Base-by-base conservation (phyloP, 306 rosid genomes). In the Comarum palustre region DNA sequence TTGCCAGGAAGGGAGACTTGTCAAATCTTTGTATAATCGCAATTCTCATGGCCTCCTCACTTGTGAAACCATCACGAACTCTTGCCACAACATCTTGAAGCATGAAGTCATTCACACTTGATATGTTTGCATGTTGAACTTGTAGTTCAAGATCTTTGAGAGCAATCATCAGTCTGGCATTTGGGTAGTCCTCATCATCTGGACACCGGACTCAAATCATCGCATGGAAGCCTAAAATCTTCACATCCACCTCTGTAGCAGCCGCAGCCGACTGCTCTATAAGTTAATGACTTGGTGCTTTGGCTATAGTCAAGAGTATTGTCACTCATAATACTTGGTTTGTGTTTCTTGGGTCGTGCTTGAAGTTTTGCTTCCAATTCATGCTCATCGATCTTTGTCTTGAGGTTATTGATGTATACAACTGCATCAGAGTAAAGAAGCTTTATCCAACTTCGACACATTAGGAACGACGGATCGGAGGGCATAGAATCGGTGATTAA, bases 381-480 rank as follows among this genome's bases (percentile, higher is more conserved):
- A n/a, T n/a, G n/a, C 2, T 72, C 59, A 3, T 69, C 71, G 12
- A 81, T 41, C 58, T 70, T 87, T 45, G 68, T 71, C 76, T 85
- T 83, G 5, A 89, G 92, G n/a, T 80, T 78, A 1, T 78, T 85
- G 46, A 89, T 89, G 77, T 89, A 89, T 0, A 73, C 39, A 1
- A 84, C 85, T 0, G 96, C 96, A 36, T 87, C 96, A 0, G 88
- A 89, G 86, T 7, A 89, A 45, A 15, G 96, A 89, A 2, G 90
- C 92, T 45, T 89, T 89, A 84, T 89, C 96, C 96, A 89, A 87
- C 71, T 80, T 89, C 0, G 96, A 89, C 3, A 89, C 89, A 39
- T 87, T 83, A 0, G 96, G 96, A 9, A 89, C 96, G 0, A 71
- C 92, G 0, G 96, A 80, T 5, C 96, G 83, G 8, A 89, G 90